These are phyloP conservation scores for Oryza glaberrima DNA, from an alignment of 176 grass and related monocot genomes.

Conservation along the genomic window DNA sequence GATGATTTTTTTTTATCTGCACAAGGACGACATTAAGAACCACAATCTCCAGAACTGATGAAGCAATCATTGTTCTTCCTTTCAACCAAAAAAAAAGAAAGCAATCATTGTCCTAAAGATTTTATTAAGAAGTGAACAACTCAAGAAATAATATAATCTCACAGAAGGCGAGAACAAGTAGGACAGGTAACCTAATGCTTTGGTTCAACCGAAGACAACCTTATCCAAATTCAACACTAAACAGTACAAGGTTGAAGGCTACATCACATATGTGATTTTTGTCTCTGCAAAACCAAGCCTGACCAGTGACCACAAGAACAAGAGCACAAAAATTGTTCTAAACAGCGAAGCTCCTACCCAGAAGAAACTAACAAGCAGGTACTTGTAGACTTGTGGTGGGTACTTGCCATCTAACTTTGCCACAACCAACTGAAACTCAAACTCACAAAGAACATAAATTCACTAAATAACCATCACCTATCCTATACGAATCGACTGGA, in stretches of 20 bases:
- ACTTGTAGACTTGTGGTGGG: neutral
- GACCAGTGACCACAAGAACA: slow-evolving; percentile 3
- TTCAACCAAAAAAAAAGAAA: neutral
- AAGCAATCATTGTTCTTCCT: slow-evolving; percentile 23
- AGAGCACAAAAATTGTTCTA: neutral
- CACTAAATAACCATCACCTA: neutral
- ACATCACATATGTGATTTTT: slow-evolving; percentile 2
- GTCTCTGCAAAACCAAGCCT: neutral
- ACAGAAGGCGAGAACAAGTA: slow-evolving; percentile 17
- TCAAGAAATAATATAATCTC: slow-evolving; percentile 27
- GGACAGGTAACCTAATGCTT: neutral
- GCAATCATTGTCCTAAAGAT: slow-evolving; percentile 19
- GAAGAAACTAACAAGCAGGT: slow-evolving; percentile 6
- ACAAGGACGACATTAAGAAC: neutral
- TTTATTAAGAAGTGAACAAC: slow-evolving; percentile 33
- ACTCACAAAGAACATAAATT: neutral
- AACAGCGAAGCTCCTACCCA: slow-evolving; percentile 4
- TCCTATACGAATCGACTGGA: neutral
- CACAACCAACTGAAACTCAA: neutral
- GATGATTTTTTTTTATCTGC: neutral
- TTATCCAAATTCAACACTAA: slow-evolving; percentile 28
- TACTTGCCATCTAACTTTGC: neutral
- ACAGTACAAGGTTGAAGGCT: neutral
- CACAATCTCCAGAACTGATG: neutral
- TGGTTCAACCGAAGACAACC: slow-evolving; percentile 25